Conservation (phyloP, 2,329 filamentous ascomycete species). For the Trichoderma atroviride region DNA sequence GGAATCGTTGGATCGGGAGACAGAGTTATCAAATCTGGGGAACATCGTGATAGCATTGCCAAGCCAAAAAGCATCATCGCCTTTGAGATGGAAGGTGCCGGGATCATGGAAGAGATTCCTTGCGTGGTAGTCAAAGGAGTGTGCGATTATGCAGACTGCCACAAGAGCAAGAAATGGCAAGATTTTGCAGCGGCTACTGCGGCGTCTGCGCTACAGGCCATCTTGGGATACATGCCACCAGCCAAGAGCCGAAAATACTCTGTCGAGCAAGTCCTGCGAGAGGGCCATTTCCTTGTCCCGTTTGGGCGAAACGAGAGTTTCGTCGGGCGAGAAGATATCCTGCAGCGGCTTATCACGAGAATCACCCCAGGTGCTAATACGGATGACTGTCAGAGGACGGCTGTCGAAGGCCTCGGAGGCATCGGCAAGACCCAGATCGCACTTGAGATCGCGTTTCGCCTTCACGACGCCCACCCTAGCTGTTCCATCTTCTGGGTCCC, state of each 20-base stretch:
- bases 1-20: constrained; percentile 37
- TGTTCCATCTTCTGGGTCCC: constrained; percentile 48
- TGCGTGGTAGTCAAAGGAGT: constrained; percentile 33
- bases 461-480: constrained; percentile 33
- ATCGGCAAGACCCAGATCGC: constrained; percentile 44
- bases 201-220: not conserved
- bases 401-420: constrained; percentile 39
- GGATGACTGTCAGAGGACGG: constrained; percentile 34
- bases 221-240: not conserved
- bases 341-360: constrained; percentile 27
- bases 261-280: not conserved
- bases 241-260: not conserved
- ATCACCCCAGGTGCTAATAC: constrained; percentile 20
- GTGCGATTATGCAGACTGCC: constrained; percentile 18
- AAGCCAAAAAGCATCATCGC: constrained; percentile 19
- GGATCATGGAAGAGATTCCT: constrained; percentile 35
- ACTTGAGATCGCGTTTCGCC: constrained; percentile 37
- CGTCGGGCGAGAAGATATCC: constrained; percentile 30
- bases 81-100: constrained; percentile 41
- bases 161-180: constrained; percentile 18
- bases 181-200: constrained; percentile 11
- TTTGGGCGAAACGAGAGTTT: constrained; percentile 33
- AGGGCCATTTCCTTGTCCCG: constrained; percentile 1
- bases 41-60: constrained; percentile 39
- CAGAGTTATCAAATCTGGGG: constrained; percentile 43